These are phyloP conservation scores for Nectriaceae sp. DNA, from an alignment of 2,329 filamentous ascomycete species.

Conservation along the genomic window DNA sequence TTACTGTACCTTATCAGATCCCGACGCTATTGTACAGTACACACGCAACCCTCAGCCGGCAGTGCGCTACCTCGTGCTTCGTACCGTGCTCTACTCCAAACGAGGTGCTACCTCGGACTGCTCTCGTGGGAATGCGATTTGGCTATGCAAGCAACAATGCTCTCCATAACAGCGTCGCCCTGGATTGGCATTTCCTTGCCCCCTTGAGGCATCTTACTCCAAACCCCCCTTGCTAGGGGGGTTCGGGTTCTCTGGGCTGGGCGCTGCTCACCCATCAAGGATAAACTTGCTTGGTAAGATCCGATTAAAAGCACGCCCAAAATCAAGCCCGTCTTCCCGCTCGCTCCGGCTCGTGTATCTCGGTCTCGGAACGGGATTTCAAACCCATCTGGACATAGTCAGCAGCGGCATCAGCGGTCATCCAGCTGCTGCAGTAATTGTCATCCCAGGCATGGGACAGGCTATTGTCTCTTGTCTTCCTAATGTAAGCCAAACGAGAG, in stretches of 20 bases:
- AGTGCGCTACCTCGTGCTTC: too few relatives aligned
- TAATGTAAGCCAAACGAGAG: slow-evolving; percentile 16
- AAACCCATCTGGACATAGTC: not conserved
- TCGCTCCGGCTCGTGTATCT: not conserved
- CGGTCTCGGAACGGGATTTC: not conserved
- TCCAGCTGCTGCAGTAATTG: too few relatives aligned
- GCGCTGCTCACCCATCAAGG: not conserved
- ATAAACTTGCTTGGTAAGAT: not conserved
- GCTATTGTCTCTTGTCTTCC: slow-evolving; percentile 2
- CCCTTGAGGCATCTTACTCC: slow-evolving; percentile 19
- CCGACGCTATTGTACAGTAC: too few relatives aligned
- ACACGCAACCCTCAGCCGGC: too few relatives aligned
- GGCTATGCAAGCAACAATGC: slow-evolving; percentile 12
- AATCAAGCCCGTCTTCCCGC: not conserved
- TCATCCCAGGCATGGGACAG: not conserved
- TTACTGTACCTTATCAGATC: too few relatives aligned
- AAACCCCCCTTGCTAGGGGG: slow-evolving; percentile 1
- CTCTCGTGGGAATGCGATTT: too few relatives aligned
- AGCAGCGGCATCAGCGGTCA: not conserved
- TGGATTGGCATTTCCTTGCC: slow-evolving; percentile 23
- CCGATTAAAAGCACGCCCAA: too few relatives aligned
- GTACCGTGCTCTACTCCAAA: too few relatives aligned
- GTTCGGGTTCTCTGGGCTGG: not conserved
- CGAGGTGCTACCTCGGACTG: too few relatives aligned
- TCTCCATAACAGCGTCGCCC: slow-evolving; percentile 13